phyloP scores from a whole-genome alignment of 2,329 filamentous ascomycete genomes.

The Neocucurbitaria cava region DNA sequence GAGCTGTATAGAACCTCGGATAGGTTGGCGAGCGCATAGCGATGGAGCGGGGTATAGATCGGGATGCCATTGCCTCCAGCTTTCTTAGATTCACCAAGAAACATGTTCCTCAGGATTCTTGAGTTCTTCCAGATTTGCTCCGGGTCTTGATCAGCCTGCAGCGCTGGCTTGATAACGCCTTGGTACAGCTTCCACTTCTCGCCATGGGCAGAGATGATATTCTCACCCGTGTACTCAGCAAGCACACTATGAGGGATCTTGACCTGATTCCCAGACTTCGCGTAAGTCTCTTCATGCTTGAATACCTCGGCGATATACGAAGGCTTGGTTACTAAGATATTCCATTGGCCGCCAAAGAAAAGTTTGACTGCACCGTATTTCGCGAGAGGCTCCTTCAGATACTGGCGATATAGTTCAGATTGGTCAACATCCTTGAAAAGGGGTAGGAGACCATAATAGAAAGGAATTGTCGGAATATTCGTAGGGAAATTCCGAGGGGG shows the following conservation, averaged over 20 bases:
- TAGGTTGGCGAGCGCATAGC: constrained; percentile 49
- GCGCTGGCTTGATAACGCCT: constrained; percentile 38
- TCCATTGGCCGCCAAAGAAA: constrained; percentile 60
- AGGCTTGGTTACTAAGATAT: constrained; percentile 56
- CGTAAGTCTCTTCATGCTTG: constrained; percentile 38
- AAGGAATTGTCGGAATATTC: constrained; percentile 54
- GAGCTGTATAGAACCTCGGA: constrained; percentile 41
- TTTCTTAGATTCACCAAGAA: constrained; percentile 37
- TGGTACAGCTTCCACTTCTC: constrained; percentile 42
- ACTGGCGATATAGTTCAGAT: constrained; percentile 49
- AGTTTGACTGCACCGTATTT: constrained; percentile 57
- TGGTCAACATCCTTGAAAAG: constrained; percentile 55
- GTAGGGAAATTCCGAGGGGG: constrained; percentile 36
- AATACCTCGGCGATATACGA: constrained; percentile 52
- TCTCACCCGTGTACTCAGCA: constrained; percentile 41
- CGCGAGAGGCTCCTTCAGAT: constrained; percentile 49
- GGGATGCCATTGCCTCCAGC: constrained; percentile 25
- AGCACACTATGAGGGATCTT: constrained; percentile 43
- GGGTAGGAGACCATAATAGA: constrained; percentile 54
- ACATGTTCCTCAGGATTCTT: constrained; percentile 30
- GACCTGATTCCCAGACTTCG: constrained; percentile 41
- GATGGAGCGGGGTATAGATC: constrained; percentile 45
- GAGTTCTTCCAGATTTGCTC: constrained; percentile 33
- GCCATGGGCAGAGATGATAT: constrained; percentile 43
- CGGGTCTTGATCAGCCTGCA: constrained; percentile 36